Evolutionary conservation across 129 eudicot genomes (phyloP).

Genomic region (Escallonia herrerae): DNA sequence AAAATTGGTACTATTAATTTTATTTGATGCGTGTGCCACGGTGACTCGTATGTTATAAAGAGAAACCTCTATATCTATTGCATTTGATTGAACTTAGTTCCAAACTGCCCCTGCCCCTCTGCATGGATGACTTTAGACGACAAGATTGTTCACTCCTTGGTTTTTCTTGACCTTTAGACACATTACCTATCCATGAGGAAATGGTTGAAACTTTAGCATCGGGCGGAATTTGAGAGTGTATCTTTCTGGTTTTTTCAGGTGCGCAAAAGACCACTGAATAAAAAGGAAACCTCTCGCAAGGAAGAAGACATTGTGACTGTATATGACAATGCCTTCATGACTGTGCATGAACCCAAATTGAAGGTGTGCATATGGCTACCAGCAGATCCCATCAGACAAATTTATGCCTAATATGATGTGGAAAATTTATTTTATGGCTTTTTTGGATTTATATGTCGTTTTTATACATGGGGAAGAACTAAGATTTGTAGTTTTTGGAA

Average conservation of each 20-base stretch:
- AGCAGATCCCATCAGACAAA: not conserved
- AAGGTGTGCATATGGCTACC: conserved; percentile 50
- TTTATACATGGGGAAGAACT: conserved; percentile 7
- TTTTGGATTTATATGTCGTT: conserved; percentile 1
- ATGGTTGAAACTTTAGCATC: not conserved
- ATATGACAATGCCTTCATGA: conserved; percentile 45
- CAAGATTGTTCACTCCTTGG: conserved; percentile 2
- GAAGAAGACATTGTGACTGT: conserved; percentile 96
- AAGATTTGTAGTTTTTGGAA: conserved; percentile 26
- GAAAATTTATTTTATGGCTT: conserved; percentile 3
- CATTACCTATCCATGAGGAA: conserved; percentile 1
- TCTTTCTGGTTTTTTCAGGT: conserved; percentile 41
- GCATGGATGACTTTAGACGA: not conserved
- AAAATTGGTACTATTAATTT: too few species aligned
- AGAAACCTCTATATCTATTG: too few species aligned
- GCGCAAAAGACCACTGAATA: conserved; percentile 93
- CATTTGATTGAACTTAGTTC: too few species aligned
- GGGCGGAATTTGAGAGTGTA: not conserved
- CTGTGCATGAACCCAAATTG: conserved; percentile 91
- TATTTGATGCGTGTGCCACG: too few species aligned
- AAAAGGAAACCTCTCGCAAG: conserved; percentile 90
- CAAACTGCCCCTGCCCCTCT: too few species aligned
- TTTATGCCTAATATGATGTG: conserved; percentile 2
- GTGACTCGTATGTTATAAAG: too few species aligned
- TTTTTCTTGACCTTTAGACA: not conserved